Conservation (phyloP, 1,139 yeast genomes). For the Entelexis paramagnoliae region DNA sequence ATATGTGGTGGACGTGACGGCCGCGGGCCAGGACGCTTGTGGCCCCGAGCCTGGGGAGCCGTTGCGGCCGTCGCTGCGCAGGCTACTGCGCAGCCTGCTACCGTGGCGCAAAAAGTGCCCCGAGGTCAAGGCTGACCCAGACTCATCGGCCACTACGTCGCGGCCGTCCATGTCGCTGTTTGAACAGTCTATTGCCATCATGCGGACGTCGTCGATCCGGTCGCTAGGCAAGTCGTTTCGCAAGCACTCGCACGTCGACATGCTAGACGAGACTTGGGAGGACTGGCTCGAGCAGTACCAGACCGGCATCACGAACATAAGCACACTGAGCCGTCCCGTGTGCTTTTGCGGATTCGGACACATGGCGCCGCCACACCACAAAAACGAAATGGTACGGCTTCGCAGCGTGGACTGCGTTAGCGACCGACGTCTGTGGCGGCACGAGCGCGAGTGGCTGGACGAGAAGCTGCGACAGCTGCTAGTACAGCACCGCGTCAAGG, state of each 20-base stretch:
- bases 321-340: constrained; percentile 47
- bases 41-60: neutral
- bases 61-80: neutral
- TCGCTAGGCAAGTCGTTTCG: constrained; percentile 1
- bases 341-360: constrained; percentile 42
- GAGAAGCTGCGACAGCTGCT: constrained; percentile 25
- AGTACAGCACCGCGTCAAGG: constrained; percentile 37
- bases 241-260: constrained; percentile 10
- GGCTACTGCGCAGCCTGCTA: neutral
- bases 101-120: constrained; percentile 1
- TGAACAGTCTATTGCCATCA: constrained; percentile 7
- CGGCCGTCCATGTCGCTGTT: constrained; percentile 1
- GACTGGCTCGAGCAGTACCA: constrained; percentile 56
- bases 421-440: constrained; percentile 17
- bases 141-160: neutral
- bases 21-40: neutral
- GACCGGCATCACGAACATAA: constrained; percentile 49
- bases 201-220: constrained; percentile 8
- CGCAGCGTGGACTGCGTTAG: constrained; percentile 11
- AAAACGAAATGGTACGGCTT: constrained; percentile 25
- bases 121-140: neutral
- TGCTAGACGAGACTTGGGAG: constrained; percentile 40
- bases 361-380: constrained; percentile 45
- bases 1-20: neutral
- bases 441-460: constrained; percentile 30